Percentiles rank a stretch among this genome's conserved stretches.
phyloP scores from a whole-genome alignment of 2,329 filamentous ascomycete species.

The Rhynchosporium graminicola region DNA sequence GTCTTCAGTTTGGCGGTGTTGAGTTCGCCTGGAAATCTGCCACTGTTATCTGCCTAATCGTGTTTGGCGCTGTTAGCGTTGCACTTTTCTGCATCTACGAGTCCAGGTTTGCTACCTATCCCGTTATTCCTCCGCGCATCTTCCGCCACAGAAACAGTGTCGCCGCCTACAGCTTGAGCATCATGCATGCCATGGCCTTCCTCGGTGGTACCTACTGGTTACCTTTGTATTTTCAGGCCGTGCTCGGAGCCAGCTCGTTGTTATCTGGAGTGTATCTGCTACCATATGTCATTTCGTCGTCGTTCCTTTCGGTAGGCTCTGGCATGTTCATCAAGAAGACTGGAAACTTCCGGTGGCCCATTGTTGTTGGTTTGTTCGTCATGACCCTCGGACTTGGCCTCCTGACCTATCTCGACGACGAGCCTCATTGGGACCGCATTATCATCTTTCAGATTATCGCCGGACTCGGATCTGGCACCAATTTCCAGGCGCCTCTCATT shows the following conservation, averaged over 20 bases:
- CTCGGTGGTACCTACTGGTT: slow-evolving; percentile 51
- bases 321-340: slow-evolving; percentile 53
- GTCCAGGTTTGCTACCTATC: slow-evolving; percentile 69
- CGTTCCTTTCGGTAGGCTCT: slow-evolving; percentile 63
- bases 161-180: slow-evolving; percentile 64
- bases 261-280: slow-evolving; percentile 74
- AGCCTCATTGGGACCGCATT: slow-evolving; percentile 44
- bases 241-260: slow-evolving; percentile 67
- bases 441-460: slow-evolving; percentile 52
- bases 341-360: slow-evolving; percentile 49
- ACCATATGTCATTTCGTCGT: slow-evolving; percentile 65
- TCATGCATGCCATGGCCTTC: slow-evolving; percentile 63
- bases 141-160: slow-evolving; percentile 68
- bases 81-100: slow-evolving; percentile 66
- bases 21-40: slow-evolving; percentile 69
- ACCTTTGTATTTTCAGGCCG: slow-evolving; percentile 76
- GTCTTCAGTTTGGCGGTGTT: slow-evolving; percentile 78
- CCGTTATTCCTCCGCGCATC: slow-evolving; percentile 72
- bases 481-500: slow-evolving; percentile 57
- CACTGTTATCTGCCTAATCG: slow-evolving; percentile 73
- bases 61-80: slow-evolving; percentile 68
- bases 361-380: slow-evolving; percentile 47
- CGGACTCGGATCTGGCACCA: slow-evolving; percentile 52
- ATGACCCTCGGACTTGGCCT: slow-evolving; percentile 50
- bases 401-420: slow-evolving; percentile 45